phyloP scores from a whole-genome alignment of 2,329 filamentous ascomycete species.

The Aplosporella prunicola region DNA sequence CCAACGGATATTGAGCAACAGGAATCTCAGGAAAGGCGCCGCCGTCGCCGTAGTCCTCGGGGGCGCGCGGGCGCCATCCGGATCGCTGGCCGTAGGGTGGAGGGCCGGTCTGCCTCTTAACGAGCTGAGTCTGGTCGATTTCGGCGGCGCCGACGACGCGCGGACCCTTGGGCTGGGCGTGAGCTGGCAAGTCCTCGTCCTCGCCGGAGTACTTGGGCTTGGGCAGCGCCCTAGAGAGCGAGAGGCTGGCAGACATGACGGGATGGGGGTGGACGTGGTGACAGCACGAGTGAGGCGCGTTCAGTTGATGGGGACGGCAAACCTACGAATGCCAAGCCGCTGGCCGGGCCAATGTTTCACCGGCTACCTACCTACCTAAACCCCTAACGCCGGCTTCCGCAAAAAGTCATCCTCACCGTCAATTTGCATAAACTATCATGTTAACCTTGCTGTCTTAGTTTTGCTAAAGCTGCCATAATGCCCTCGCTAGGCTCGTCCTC shows the following conservation, averaged over 20 bases:
- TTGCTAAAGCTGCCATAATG: conserved; percentile 49
- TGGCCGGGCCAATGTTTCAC: too few relatives aligned
- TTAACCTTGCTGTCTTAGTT: conserved; percentile 34
- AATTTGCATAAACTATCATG: too few relatives aligned
- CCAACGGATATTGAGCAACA: conserved; percentile 88
- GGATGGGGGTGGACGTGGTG: conserved; percentile 8
- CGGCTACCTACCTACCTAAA: too few relatives aligned
- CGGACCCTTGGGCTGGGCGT: conserved; percentile 67
- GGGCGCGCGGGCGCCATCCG: conserved; percentile 81
- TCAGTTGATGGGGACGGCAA: too few relatives aligned
- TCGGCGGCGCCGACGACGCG: conserved; percentile 72
- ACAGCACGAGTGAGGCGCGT: too few relatives aligned
- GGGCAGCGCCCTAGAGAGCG: conserved; percentile 70
- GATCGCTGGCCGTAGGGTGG: conserved; percentile 78
- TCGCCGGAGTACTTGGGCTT: conserved; percentile 88
- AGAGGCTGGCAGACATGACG: conserved; percentile 41
- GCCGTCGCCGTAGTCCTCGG: conserved; percentile 92
- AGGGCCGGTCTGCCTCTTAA: conserved; percentile 60
- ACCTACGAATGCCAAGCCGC: too few relatives aligned
- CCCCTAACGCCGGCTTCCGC: too few relatives aligned
- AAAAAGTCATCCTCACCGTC: too few relatives aligned
- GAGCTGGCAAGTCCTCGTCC: conserved; percentile 66
- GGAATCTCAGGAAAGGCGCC: conserved; percentile 92
- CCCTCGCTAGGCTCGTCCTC: conserved; percentile 43
- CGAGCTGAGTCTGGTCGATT: conserved; percentile 76